Evolutionary conservation across 192 early-diverging fungal species (phyloP), one percentile per base, ranked within the genome.

Genomic region (Backusella tuberculispora): DNA sequence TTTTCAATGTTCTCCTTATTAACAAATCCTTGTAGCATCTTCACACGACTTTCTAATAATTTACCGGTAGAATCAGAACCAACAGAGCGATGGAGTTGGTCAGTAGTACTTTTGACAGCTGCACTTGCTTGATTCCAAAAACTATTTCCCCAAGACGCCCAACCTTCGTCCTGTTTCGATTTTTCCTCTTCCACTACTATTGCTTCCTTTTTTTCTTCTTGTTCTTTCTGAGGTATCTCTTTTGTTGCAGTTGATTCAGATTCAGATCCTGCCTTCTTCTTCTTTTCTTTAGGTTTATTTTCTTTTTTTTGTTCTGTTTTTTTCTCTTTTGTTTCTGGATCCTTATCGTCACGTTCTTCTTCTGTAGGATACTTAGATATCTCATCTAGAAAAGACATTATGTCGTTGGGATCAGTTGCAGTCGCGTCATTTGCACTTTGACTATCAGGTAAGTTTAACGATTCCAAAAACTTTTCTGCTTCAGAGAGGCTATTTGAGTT

Each of bases 1-100:
- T 89, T 89, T 50, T 83, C 85, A 80, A 89, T 87, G 71, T 83
- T 85, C 53, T 89, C 88, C 10, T 84, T 86, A 68, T 84, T 89
- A 0, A 89, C 86, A 44, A 86, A 78, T 6, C 63, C 66, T 37
- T 78, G 76, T 0, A 82, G 29, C 13, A 80, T 79, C 66, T 87
- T 87, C 14, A 89, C 83, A 46, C 81, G 83, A 50, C 84, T 83
- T 72, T 89, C 88, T 4, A 80, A 37, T 1, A 87, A 66, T 38
- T 80, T 84, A 46, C 79, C 80, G 38, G 83, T 5, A 5, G 82
- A 76, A 42, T 86, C 82, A 10, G 83, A 82, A 34, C 82, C 82
- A 72, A 85, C 81, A 15, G 86, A 84, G 43, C 85, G 85, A 64
- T 85, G 84, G 41, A 86, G 83, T 37, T 83, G 79, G 53, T 89